Percentiles rank a stretch among this genome's conserved stretches.
Conservation (phyloP, 768 basidiomycete genomes). For the Suillus placidus region DNA sequence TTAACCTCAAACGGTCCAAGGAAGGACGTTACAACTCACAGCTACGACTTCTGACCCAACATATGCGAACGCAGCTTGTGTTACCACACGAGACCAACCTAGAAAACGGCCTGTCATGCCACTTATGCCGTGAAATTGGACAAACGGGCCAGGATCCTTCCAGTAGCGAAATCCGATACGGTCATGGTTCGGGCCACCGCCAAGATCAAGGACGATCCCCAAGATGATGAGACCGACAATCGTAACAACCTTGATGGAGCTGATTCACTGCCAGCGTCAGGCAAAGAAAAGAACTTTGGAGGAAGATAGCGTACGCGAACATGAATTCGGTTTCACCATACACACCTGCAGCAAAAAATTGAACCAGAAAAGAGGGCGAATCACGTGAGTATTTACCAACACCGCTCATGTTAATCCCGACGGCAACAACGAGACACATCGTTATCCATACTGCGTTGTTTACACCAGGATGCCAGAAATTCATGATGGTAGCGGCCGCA, state of each 20-base stretch:
- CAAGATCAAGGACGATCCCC: constrained; percentile 51
- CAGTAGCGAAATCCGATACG: constrained; percentile 52
- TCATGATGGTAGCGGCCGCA: constrained; percentile 53
- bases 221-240: constrained; percentile 48
- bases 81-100: constrained; percentile 53
- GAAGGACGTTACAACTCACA: constrained; percentile 23
- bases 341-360: constrained; percentile 27
- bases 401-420: constrained; percentile 48
- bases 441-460: constrained; percentile 55
- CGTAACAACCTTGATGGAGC: constrained; percentile 55
- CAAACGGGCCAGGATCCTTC: constrained; percentile 61
- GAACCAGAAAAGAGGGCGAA: background rate
- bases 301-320: constrained; percentile 35
- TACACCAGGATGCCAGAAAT: constrained; percentile 45
- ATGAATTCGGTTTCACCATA: constrained; percentile 54
- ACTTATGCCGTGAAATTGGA: constrained; percentile 39
- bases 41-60: constrained; percentile 59
- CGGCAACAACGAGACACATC: constrained; percentile 52
- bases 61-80: constrained; percentile 62
- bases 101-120: constrained; percentile 56
- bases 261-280: constrained; percentile 18
- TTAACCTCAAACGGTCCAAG: constrained; percentile 4
- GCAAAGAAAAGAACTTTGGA: too few relatives aligned
- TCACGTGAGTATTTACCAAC: constrained; percentile 31
- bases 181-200: constrained; percentile 57